Evolutionary conservation across 345 rosid species (phyloP).

Genomic region (Brassica juncea): DNA sequence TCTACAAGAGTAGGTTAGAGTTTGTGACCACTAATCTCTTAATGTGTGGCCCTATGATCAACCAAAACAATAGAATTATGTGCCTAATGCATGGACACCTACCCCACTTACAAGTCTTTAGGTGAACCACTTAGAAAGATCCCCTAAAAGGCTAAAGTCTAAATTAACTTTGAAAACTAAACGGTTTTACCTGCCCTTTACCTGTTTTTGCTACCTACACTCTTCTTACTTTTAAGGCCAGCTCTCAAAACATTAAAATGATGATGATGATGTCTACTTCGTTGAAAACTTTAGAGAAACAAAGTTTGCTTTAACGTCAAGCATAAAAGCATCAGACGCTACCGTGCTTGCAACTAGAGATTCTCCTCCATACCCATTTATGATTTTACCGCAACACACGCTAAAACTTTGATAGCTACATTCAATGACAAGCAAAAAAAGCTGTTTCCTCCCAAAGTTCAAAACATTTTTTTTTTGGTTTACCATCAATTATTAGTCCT

Average conservation of each 20-base stretch:
- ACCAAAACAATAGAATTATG: slow-evolving; percentile 15
- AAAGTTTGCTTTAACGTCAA: slow-evolving; percentile 23
- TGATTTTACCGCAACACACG: slow-evolving; percentile 11
- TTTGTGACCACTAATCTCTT: slow-evolving; percentile 3
- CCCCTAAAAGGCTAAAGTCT: not conserved
- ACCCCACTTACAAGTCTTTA: slow-evolving; percentile 10
- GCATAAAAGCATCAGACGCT: slow-evolving; percentile 18
- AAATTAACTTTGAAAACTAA: not conserved
- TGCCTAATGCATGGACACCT: slow-evolving; percentile 2
- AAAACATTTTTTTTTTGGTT: slow-evolving; percentile 5
- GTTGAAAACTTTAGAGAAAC: slow-evolving; percentile 21
- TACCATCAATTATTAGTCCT: not conserved
- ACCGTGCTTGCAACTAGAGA: slow-evolving; percentile 8
- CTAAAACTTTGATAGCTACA: not conserved
- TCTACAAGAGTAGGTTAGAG: slow-evolving; percentile 17
- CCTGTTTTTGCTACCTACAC: slow-evolving; percentile 25
- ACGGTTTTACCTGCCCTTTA: slow-evolving; percentile 24
- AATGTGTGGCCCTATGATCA: slow-evolving; percentile 8
- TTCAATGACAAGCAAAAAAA: not conserved
- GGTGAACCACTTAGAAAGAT: slow-evolving; percentile 38
- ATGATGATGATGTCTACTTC: slow-evolving; percentile 23
- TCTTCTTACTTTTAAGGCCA: slow-evolving; percentile 10
- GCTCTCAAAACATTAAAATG: slow-evolving; percentile 8
- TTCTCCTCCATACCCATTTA: slow-evolving; percentile 13
- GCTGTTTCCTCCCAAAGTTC: not conserved